Evolutionary conservation across 768 basidiomycete genomes (phyloP), one percentile per base, ranked within the genome.

Genomic region (Holtermannia corniformis): DNA sequence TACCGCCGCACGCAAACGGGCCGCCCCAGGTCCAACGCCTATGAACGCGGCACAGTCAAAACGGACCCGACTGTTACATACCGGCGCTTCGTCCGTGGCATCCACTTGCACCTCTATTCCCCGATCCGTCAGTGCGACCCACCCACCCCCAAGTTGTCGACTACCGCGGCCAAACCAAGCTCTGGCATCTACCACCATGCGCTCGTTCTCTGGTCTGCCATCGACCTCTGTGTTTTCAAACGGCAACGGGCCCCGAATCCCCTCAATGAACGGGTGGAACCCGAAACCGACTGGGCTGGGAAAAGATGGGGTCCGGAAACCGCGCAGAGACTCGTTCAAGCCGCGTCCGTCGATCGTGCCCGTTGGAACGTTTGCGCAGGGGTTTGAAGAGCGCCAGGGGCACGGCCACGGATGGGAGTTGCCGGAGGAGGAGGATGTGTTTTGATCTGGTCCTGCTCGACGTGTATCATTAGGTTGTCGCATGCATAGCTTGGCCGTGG

Each of bases 371-470:
- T n/a, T n/a, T 3, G 53, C 50, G 55, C 21, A 20, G 24, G 47
- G 12, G 25, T 28, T 20, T 4, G 25, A 26, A 22, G 27, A 3
- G 21, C 16, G 54, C 3, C 14, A 20, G 41, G 32, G 5, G 40
- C 1, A 13, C 16, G 25, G 41, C n/a, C 42, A 19, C 13, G 42
- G 37, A 22, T 56, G 55, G 55, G 51, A 47, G 5, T 19, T 56
- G 47, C 21, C 20, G 32, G 55, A 56, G 44, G 55, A 56, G 27
- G 55, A 56, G 21, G 55, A 56, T 52, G 50, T 56, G 12, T 56
- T 56, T 47, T 56, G 32, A 37, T 37, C 10, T 7, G 7, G 32
- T 7, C 16, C 32, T 37, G 10, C 32, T 37, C 32, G 32, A 16
- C 16, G 32, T 16, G 7, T 37, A 16, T 7, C 16, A 16, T 37